Evolutionary conservation across 2,329 filamentous ascomycete genomes (phyloP).

Genomic region (Metarhizium humberi): DNA sequence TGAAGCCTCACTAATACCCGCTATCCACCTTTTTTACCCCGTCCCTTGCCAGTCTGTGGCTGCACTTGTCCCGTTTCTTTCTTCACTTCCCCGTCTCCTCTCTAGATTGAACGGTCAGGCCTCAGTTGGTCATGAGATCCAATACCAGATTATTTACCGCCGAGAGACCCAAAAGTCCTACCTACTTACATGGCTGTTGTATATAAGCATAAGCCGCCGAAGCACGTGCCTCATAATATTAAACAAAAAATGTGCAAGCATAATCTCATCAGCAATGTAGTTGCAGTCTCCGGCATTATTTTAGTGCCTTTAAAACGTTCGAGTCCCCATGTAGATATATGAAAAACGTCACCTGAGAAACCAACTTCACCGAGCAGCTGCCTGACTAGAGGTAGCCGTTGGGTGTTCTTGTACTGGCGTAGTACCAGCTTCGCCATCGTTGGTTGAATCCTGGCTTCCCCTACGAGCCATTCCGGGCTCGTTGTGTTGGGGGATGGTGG

Average conservation of each 20-base stretch:
- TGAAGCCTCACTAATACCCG: not conserved
- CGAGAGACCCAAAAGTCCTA: not conserved
- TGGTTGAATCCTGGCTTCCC: slow-evolving; percentile 37
- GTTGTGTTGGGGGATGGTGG: slow-evolving; percentile 44
- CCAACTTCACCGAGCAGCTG: not conserved
- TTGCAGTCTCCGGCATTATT: not conserved
- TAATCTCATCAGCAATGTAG: not conserved
- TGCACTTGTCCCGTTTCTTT: not conserved
- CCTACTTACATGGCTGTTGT: not conserved
- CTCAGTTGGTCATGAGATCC: not conserved
- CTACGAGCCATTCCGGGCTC: slow-evolving; percentile 37
- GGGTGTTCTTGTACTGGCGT: slow-evolving; percentile 27
- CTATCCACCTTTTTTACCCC: not conserved
- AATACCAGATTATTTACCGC: not conserved
- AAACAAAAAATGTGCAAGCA: not conserved
- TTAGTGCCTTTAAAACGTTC: not conserved
- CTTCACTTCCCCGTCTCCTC: not conserved
- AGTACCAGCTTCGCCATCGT: slow-evolving; percentile 28
- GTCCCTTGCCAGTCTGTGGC: not conserved
- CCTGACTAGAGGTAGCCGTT: slow-evolving; percentile 11
- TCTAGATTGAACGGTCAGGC: not conserved
- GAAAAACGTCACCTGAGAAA: not conserved
- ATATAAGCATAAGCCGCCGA: not conserved
- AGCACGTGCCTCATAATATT: not conserved
- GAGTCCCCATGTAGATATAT: not conserved